phyloP scores from a whole-genome alignment of 2,329 filamentous ascomycete genomes.

The Cladosporium sp. region DNA sequence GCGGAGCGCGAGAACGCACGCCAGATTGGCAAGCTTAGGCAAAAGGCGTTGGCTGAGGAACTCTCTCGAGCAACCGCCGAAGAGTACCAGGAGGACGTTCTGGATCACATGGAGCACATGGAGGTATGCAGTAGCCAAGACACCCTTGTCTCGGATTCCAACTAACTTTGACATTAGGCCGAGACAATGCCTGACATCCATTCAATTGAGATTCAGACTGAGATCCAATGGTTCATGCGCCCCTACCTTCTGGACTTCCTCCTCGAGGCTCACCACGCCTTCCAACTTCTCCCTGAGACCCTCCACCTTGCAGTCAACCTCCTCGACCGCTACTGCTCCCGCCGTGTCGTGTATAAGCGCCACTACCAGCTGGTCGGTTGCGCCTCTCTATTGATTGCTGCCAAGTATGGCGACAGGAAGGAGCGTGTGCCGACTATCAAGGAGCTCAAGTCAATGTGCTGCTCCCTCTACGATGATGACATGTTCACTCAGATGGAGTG shows the following conservation, averaged over 20 bases:
- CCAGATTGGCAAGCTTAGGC: constrained; percentile 76
- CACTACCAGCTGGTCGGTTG: constrained; percentile 98
- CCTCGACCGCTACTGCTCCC: constrained; percentile 95
- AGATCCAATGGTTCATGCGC: constrained; percentile 99
- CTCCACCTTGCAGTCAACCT: constrained; percentile 96
- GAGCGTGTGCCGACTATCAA: constrained; percentile 96
- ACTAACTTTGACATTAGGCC: constrained; percentile 49
- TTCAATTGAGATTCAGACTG: constrained; percentile 97
- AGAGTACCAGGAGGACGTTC: constrained; percentile 91
- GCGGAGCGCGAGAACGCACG: constrained; percentile 75
- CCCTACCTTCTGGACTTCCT: constrained; percentile 98
- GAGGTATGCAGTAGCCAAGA: constrained; percentile 62
- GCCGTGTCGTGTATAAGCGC: constrained; percentile 96
- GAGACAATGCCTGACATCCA: constrained; percentile 94
- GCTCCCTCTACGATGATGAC: constrained; percentile 94
- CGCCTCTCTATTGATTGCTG: constrained; percentile 90
- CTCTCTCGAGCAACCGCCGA: constrained; percentile 82
- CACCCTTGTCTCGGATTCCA: constrained; percentile 9
- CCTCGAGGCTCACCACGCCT: constrained; percentile 93
- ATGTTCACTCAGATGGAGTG: constrained; percentile 99
- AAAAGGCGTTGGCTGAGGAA: constrained; percentile 86
- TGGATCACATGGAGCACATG: constrained; percentile 94
- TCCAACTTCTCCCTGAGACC: constrained; percentile 90
- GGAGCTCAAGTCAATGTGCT: constrained; percentile 99
- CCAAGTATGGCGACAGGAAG: constrained; percentile 99